These are phyloP conservation scores for Erythrobasidium hasegawianum DNA, from an alignment of 1,284 basidiomycete genomes.

Conservation along the genomic window DNA sequence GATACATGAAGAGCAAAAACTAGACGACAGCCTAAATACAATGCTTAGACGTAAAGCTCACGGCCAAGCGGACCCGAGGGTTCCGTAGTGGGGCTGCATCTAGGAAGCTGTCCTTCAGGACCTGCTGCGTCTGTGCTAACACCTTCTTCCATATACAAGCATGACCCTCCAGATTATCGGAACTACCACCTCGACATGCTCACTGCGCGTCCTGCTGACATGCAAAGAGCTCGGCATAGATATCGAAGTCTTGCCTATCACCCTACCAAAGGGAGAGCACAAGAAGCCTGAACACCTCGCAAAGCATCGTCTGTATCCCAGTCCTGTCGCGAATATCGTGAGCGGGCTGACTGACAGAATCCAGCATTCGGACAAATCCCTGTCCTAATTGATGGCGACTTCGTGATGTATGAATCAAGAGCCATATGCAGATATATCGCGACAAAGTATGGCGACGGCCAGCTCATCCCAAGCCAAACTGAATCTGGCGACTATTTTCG, in stretches of 20 bases:
- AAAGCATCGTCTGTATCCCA: conserved; percentile 48
- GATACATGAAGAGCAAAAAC: too few species aligned
- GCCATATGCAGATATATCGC: conserved; percentile 57
- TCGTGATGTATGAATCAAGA: conserved; percentile 52
- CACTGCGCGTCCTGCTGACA: conserved; percentile 54
- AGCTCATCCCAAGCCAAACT: conserved; percentile 52
- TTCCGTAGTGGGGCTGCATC: too few species aligned
- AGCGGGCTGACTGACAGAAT: too few species aligned
- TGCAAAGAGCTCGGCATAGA: conserved; percentile 57
- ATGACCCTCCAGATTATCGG: conserved; percentile 23
- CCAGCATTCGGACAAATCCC: too few species aligned
- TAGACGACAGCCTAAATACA: too few species aligned
- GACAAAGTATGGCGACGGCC: conserved; percentile 52
- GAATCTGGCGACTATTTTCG: conserved; percentile 50
- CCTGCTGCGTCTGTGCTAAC: too few species aligned
- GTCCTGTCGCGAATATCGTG: too few species aligned
- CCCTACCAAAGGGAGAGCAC: conserved; percentile 51
- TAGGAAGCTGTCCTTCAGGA: too few species aligned
- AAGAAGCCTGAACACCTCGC: conserved; percentile 37
- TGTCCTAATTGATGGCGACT: neutral
- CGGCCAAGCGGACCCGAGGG: too few species aligned
- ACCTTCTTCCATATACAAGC: too few species aligned
- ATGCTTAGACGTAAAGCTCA: too few species aligned
- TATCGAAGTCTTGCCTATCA: conserved; percentile 54
- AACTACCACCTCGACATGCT: conserved; percentile 52